Base-by-base conservation (phyloP, 2,329 filamentous ascomycete species). In the Cladosporium sphaerospermum region DNA sequence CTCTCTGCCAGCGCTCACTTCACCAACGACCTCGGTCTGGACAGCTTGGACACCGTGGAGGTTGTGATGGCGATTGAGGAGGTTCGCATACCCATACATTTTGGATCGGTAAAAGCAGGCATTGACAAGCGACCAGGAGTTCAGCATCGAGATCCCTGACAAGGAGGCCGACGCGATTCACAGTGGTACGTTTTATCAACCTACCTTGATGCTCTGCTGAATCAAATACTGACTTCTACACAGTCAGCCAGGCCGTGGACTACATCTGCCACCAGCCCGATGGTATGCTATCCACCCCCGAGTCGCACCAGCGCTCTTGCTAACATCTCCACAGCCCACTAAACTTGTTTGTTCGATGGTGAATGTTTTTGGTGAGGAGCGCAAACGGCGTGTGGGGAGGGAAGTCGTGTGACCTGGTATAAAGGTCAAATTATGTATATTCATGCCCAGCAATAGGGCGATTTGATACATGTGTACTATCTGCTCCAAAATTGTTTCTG, bases 51-150 rank as follows among this genome's bases (percentile, higher is more conserved):
- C 74, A 96, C 93, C 59, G 93, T 99, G 60, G 93, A 99, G 81
- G 93, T 99, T 62, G 93, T 99, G 66, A 99, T 99, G 93, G 93
- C 93, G 62, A 97, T 99, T 75, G 93, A 99, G 82, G 93, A 99
- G 85, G 87, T 90, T 54, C 23, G 65, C 62, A 44, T 16, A 43
- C 18, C 37, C 19, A 51, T 37, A 41, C 41, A 58, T 49, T 28
- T 51, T 54, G 59, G 45, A 63, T 54, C 53, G 62, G 76, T 78
- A 67, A 83, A 84, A 69, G 82, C 44, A 53, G 40, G 19, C 37
- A 47, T 61, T 68, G 50, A 68, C 58, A 57, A n/a, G 9, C 7
- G 23, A 39, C 65, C 64, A 85, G 83, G 83, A 86, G 69, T 86
- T 86, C 75, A 86, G 89, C 86, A 93, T 96, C 72, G 91, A 96